phyloP scores from a whole-genome alignment of 192 early-diverging fungal genomes.

The Globomyces pollinis-pini region DNA sequence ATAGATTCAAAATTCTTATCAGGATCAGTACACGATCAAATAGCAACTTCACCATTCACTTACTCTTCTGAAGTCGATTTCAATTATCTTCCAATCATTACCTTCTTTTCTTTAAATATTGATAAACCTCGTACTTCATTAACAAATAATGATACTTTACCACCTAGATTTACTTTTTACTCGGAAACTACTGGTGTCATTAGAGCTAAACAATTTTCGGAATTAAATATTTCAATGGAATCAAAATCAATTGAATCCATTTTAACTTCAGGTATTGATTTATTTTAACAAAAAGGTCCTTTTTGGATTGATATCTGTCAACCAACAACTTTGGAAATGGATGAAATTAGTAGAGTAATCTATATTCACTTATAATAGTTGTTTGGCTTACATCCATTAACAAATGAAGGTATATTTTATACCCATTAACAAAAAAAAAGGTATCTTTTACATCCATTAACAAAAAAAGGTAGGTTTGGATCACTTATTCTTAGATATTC shows the following conservation, averaged over 20 bases:
- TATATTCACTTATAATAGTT: no score
- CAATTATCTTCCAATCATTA: not conserved
- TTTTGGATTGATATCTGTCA: conserved; percentile 50
- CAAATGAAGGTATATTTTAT: not conserved
- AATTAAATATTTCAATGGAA: not conserved
- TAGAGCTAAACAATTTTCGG: not conserved
- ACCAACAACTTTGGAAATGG: conserved; percentile 37
- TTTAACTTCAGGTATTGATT: not conserved
- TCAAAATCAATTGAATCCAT: not conserved
- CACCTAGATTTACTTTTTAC: not conserved
- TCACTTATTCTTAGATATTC: no score
- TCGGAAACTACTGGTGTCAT: conserved; percentile 3
- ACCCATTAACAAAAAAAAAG: conserved; percentile 57
- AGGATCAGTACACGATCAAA: not conserved
- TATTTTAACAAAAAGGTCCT: conserved; percentile 18
- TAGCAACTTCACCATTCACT: not conserved
- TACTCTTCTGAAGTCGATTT: not conserved
- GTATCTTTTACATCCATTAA: conserved; percentile 84
- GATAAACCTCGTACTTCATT: not conserved
- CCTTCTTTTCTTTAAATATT: not conserved
- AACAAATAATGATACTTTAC: not conserved
- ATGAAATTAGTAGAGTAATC: conserved; percentile 17
- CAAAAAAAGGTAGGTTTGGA: no score
- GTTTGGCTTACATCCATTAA: not conserved
- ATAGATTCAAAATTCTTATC: not conserved